Conservation (phyloP, 352 stramenopile species). For the Aphanomyces cochlioides region DNA sequence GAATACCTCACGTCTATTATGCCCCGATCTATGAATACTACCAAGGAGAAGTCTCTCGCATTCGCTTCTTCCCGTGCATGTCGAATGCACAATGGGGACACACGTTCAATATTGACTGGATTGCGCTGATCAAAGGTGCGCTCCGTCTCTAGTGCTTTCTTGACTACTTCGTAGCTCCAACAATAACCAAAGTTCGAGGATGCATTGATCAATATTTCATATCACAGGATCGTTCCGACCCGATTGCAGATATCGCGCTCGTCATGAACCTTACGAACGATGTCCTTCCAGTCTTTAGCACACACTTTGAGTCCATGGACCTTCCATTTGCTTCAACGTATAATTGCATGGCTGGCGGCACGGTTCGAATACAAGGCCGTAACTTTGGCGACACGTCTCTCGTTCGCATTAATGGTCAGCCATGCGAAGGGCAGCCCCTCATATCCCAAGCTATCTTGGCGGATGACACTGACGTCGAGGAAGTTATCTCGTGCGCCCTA, state of each 20-base stretch:
- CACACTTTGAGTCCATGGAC: slow-evolving; percentile 38
- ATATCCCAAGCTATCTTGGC: slow-evolving; percentile 23
- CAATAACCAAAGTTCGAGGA: slow-evolving; percentile 68
- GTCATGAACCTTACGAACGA: slow-evolving; percentile 43
- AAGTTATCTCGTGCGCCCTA: slow-evolving; percentile 71
- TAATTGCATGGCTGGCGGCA: slow-evolving; percentile 62
- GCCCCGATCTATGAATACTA: neutral
- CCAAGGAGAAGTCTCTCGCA: slow-evolving; percentile 20
- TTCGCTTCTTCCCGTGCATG: slow-evolving; percentile 27
- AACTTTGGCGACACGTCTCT: slow-evolving; percentile 66
- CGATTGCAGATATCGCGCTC: slow-evolving; percentile 50
- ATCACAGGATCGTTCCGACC: slow-evolving; percentile 22
- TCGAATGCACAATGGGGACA: neutral
- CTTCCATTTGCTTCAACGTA: slow-evolving; percentile 63
- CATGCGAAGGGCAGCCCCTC: slow-evolving; percentile 50
- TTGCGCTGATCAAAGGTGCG: slow-evolving; percentile 25
- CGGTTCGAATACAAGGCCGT: slow-evolving; percentile 59
- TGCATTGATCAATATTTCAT: slow-evolving; percentile 75
- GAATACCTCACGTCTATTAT: slow-evolving; percentile 27
- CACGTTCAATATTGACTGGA: slow-evolving; percentile 27
- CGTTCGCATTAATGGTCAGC: slow-evolving; percentile 61
- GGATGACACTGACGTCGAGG: slow-evolving; percentile 50
- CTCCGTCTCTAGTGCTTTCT: neutral
- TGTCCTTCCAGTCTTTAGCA: slow-evolving; percentile 40
- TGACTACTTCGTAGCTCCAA: slow-evolving; percentile 37